Base-by-base conservation (phyloP, 768 basidiomycete genomes). In the Pulveroboletus sp. region DNA sequence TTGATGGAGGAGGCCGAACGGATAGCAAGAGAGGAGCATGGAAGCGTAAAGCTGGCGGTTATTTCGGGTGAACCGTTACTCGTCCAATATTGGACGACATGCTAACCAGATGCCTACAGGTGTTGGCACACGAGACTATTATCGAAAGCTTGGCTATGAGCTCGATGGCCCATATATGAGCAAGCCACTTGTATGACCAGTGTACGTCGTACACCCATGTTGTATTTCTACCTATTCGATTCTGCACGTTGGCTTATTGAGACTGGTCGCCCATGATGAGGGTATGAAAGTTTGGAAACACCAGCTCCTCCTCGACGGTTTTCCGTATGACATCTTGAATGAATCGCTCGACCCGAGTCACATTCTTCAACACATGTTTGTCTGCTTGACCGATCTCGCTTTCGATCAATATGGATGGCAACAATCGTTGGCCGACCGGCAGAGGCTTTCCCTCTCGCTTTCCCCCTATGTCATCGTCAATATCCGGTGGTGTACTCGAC, bases 1-100 rank as follows among this genome's bases (percentile, higher is more conserved):
- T 72, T 99, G 54, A 99, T 99, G 96, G 96, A 99, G 65, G 96
- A 99, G 71, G 96, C 96, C 8, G 96, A 98, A 69, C 80, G 95
- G 60, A 98, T 99, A 74, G 93, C 96, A 24, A 75, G 86, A 57
- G 95, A 97, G 62, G 96, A 99, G 65, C 96, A 99, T 61, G 95
- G 90, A 17, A 97, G 93, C 67, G 75, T 87, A 54, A 94, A 98
- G 70, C 71, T 99, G 31, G 96, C 89, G n/a, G 95, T 99, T 51
- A 99, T 99, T 57, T 94, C 93, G 35, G 93, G 91, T 82, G 56
- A 62, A 83, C 59, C 37, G n/a, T 36, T 12, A 27, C 31, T 49
- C 55, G 5, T 40, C 35, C 49, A 14, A 32, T 14, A 3, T 21
- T 21, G 30, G 17, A 33, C 12, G 28, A 18, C 17, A 18, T 8